Conservation (phyloP, 371 early-diverging fungal genomes). For the Polyrhizophydium stewartii region DNA sequence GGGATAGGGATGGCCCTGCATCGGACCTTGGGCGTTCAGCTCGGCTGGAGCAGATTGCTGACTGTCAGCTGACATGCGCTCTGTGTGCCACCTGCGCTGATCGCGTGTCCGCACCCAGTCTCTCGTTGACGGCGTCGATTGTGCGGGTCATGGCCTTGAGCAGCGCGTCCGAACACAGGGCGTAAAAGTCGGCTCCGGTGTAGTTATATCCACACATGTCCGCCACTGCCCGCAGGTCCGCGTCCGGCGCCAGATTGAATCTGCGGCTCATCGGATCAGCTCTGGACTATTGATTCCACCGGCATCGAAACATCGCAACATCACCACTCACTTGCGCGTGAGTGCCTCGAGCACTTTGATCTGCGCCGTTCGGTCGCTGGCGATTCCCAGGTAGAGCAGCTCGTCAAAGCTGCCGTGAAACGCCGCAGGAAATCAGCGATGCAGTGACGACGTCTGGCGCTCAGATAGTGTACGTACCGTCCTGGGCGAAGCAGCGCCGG, state of each 20-base stretch:
- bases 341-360: conserved; percentile 84
- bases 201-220: conserved; percentile 83
- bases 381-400: conserved; percentile 89
- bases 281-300: not conserved
- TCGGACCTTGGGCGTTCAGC: conserved; percentile 18
- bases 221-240: conserved; percentile 71
- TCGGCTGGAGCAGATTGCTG: conserved; percentile 16
- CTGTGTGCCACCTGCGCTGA: no score
- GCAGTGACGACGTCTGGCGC: conserved; percentile 20
- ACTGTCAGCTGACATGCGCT: no score
- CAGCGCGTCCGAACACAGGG: conserved; percentile 95
- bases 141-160: conserved; percentile 91
- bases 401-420: conserved; percentile 78
- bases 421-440: no score
- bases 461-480: conserved; percentile 46
- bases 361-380: conserved; percentile 80
- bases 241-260: conserved; percentile 73
- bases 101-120: conserved; percentile 49
- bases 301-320: not conserved
- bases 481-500: conserved; percentile 96
- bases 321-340: conserved; percentile 75
- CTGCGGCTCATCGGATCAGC: conserved; percentile 24
- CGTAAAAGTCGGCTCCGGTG: conserved; percentile 98
- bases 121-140: conserved; percentile 71
- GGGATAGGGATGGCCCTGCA: conserved; percentile 28